Percentiles rank a stretch among this genome's conserved stretches.
Conservation (phyloP, 352 stramenopile genomes). For the Achlya hypogyna region DNA sequence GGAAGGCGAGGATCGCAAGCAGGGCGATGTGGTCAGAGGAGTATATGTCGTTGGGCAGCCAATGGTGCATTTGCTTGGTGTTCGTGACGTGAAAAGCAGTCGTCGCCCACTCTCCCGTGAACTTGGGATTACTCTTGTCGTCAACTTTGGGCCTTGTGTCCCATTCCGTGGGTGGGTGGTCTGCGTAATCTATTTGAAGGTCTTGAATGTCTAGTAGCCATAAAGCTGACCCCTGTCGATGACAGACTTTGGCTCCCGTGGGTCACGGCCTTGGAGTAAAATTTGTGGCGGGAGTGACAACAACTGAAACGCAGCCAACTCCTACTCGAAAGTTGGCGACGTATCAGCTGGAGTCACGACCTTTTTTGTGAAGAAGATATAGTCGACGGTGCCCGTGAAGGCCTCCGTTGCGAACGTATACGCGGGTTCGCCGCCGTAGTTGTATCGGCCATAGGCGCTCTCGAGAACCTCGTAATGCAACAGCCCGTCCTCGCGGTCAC, state of each 20-base stretch:
- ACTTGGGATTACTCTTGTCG: slow-evolving; percentile 21
- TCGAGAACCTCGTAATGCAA: slow-evolving; percentile 57
- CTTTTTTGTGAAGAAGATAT: slow-evolving; percentile 70
- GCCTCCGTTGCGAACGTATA: slow-evolving; percentile 55
- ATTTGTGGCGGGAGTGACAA: slow-evolving; percentile 43
- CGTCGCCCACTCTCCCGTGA: slow-evolving; percentile 41
- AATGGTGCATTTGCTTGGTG: slow-evolving; percentile 8
- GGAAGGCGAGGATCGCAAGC: slow-evolving; percentile 49
- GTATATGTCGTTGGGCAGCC: slow-evolving; percentile 55
- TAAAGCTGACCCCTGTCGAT: slow-evolving; percentile 27
- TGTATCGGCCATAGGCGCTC: slow-evolving; percentile 58
- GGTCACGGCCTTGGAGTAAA: slow-evolving; percentile 39
- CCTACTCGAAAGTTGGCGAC: background rate
- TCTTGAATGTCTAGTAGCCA: background rate
- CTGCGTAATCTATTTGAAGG: slow-evolving; percentile 26
- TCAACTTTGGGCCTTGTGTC: slow-evolving; percentile 11
- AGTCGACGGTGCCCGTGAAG: slow-evolving; percentile 65
- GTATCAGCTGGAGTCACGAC: slow-evolving; percentile 9
- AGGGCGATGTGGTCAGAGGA: slow-evolving; percentile 76
- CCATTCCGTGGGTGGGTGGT: slow-evolving; percentile 36
- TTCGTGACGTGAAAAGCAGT: slow-evolving; percentile 1
- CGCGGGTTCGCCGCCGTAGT: slow-evolving; percentile 48
- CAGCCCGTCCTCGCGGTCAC: slow-evolving; percentile 38
- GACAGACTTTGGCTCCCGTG: slow-evolving; percentile 16
- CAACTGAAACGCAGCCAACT: slow-evolving; percentile 45